phyloP scores from a whole-genome alignment of 495 filamentous ascomycete genomes.

The Podospora pseudocomata region DNA sequence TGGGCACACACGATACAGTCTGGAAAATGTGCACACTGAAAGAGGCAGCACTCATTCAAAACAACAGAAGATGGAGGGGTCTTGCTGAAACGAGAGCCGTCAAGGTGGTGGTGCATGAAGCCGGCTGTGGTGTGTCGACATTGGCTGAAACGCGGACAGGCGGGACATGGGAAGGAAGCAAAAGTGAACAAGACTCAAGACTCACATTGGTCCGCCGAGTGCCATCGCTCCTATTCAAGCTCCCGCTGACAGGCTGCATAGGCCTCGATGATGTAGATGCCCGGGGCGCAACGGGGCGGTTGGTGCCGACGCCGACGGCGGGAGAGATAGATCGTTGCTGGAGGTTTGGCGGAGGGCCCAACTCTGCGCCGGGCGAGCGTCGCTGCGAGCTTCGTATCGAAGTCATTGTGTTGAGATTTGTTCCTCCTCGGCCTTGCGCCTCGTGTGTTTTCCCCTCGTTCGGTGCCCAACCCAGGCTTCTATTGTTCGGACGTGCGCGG shows the following conservation, averaged over 20 bases:
- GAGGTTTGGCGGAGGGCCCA: conserved; percentile 40
- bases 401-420: conserved; percentile 32
- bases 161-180: conserved; percentile 13
- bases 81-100: not conserved
- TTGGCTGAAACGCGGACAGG: conserved; percentile 6
- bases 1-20: not conserved
- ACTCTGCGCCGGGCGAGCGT: conserved; percentile 49
- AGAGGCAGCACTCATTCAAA: conserved; percentile 1
- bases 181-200: conserved; percentile 16
- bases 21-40: conserved; percentile 1
- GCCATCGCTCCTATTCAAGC: conserved; percentile 32
- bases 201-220: conserved; percentile 52
- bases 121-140: conserved; percentile 10
- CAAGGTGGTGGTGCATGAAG: conserved; percentile 8
- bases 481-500: not conserved
- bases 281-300: conserved; percentile 39
- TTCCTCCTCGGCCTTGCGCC: not conserved
- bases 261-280: conserved; percentile 40
- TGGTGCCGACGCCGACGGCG: conserved; percentile 34
- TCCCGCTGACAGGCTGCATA: conserved; percentile 24
- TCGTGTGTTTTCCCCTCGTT: conserved; percentile 1
- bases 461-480: not conserved
- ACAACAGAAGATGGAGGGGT: not conserved
- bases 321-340: conserved; percentile 43
- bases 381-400: conserved; percentile 41